Percentiles rank a stretch among this genome's conserved stretches.
Conservation (phyloP, 768 basidiomycete species). For the Podaxis sp. region DNA sequence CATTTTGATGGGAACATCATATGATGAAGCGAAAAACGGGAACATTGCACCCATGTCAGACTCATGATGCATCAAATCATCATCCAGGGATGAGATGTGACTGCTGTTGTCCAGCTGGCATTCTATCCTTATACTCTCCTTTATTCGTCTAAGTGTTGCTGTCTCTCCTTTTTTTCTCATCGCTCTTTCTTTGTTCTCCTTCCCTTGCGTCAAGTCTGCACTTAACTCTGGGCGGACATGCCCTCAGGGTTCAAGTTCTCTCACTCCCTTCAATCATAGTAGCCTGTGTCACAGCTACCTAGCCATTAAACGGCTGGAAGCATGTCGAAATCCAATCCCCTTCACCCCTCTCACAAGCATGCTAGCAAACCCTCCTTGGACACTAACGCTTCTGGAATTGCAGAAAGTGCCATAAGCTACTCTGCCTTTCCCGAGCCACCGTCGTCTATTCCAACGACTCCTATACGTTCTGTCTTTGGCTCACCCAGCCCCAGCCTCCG, state of each 20-base stretch:
- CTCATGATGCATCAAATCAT: neutral
- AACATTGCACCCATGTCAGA: slow-evolving; percentile 11
- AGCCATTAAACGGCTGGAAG: neutral
- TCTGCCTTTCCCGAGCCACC: slow-evolving; percentile 58
- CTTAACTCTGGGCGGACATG: neutral
- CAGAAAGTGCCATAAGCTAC: slow-evolving; percentile 56
- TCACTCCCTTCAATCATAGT: slow-evolving; percentile 35
- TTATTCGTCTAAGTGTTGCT: neutral
- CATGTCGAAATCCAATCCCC: neutral
- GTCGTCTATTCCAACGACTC: slow-evolving; percentile 43
- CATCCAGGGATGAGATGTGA: slow-evolving; percentile 11
- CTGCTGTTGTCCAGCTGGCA: slow-evolving; percentile 6
- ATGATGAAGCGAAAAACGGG: slow-evolving; percentile 2
- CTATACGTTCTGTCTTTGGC: slow-evolving; percentile 33
- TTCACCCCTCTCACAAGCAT: slow-evolving; percentile 28
- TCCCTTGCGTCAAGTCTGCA: slow-evolving; percentile 6
- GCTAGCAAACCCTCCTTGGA: slow-evolving; percentile 40
- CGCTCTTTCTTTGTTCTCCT: neutral
- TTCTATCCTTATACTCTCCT: neutral
- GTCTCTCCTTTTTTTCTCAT: neutral
- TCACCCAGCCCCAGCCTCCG: slow-evolving; percentile 25
- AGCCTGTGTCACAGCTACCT: neutral
- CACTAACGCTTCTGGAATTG: slow-evolving; percentile 56
- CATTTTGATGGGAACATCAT: slow-evolving; percentile 5
- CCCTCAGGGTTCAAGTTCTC: slow-evolving; percentile 18